phyloP scores from a whole-genome alignment of 164 flowering plant species.

The Sedum album region DNA sequence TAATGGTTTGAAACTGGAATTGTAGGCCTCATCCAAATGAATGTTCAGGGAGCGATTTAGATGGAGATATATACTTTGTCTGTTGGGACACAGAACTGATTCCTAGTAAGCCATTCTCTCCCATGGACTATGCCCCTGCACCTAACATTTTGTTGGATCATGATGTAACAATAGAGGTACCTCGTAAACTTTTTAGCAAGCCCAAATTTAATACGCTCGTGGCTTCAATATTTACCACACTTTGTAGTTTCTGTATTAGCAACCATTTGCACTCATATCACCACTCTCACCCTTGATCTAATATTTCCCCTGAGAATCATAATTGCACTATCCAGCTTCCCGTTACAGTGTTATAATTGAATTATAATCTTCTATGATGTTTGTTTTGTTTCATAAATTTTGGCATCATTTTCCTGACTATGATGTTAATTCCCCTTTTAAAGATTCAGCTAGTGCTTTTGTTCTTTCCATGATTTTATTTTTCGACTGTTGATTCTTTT shows the following conservation, averaged over 20 bases:
- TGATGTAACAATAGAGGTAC: constrained; percentile 15
- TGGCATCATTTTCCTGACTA: too few species aligned
- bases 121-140: constrained; percentile 12
- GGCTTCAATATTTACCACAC: too few species aligned
- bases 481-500: not conserved
- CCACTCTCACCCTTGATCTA: not conserved
- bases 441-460: not conserved
- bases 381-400: not conserved
- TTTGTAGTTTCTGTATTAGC: not conserved
- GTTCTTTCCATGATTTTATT: not conserved
- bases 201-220: too few species aligned
- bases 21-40: constrained; percentile 14
- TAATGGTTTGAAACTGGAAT: not conserved
- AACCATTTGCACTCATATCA: not conserved
- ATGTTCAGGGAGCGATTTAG: constrained; percentile 10
- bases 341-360: not conserved
- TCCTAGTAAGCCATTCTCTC: not conserved
- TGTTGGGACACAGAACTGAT: constrained; percentile 10
- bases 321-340: too few species aligned
- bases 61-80: constrained; percentile 11
- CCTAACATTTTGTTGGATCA: constrained; percentile 5
- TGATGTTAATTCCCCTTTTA: too few species aligned
- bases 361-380: not conserved
- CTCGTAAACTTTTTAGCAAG: not conserved
- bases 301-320: too few species aligned